Percentiles rank a stretch among this genome's conserved stretches.
Conservation (phyloP, 805 yeast genomes). For the Naumovozyma castellii region DNA sequence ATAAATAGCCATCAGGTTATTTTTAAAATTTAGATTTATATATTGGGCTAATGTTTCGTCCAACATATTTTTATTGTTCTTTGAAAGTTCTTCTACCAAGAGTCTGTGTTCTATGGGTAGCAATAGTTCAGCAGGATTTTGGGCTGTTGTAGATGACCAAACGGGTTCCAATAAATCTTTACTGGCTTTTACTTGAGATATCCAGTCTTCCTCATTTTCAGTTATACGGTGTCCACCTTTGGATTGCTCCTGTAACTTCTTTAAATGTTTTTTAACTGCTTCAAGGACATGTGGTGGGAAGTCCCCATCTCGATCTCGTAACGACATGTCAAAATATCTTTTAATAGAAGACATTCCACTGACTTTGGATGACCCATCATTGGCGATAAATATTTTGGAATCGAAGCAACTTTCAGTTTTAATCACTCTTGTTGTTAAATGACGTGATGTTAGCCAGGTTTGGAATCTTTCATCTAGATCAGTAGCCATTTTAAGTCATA, state of each 20-base stretch:
- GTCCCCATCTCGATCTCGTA: not conserved
- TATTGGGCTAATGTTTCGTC: slow-evolving; percentile 4
- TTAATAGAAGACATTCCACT: not conserved
- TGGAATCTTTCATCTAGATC: slow-evolving; percentile 5
- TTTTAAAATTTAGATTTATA: slow-evolving; percentile 5
- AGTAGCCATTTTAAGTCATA: not conserved
- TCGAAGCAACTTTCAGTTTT: slow-evolving; percentile 7
- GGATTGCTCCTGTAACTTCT: slow-evolving; percentile 4
- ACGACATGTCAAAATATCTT: not conserved
- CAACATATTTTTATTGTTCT: slow-evolving; percentile 9
- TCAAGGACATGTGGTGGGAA: not conserved
- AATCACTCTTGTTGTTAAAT: slow-evolving; percentile 4
- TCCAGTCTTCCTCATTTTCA: slow-evolving; percentile 7
- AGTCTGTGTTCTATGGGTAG: slow-evolving; percentile 15
- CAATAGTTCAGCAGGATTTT: slow-evolving; percentile 15
- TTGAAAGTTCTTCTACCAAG: slow-evolving; percentile 12
- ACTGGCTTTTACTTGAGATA: slow-evolving; percentile 2
- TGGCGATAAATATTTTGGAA: slow-evolving; percentile 1
- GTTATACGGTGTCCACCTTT: not conserved
- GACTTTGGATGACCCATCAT: not conserved
- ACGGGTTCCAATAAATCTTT: slow-evolving; percentile 17
- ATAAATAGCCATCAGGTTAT: slow-evolving; percentile 10
- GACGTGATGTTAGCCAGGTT: slow-evolving; percentile 10
- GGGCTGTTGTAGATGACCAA: slow-evolving; percentile 12
- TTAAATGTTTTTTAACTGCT: slow-evolving; percentile 5